Base-by-base conservation (phyloP, 257 asterid genomes). In the Solanum peruvianum region DNA sequence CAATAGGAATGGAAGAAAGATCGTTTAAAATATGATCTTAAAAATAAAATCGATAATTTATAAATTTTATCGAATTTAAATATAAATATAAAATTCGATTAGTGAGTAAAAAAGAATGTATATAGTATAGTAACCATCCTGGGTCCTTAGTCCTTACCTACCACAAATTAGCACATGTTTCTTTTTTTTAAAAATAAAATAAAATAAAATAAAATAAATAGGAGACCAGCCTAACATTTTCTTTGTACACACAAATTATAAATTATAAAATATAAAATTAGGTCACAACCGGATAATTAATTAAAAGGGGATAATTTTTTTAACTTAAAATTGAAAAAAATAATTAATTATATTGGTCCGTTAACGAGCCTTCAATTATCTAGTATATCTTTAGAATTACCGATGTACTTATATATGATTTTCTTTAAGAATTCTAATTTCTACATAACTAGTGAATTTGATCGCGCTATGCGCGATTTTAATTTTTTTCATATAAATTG, bases 21-120 rank as follows among this genome's bases (percentile, higher is more conserved):
- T 8, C 1, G 1, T n/a, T 25, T 5, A n/a, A 0, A 64, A 11
- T 6, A 0, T n/a, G 6, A 23, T 11, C 1, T 62, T 62, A 4
- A 62, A 62, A 64, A 62, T 1, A 6, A n/a, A 7, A 0, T 5
- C 3, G 7, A 2, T 0, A 56, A 20, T 15, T 0, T 56, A 20
- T 20, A 21, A 21, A 25, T 66, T 14, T 66, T 2, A 25, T 66
- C 1, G 1, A 66, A 25, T 12, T 66, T 25, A 0, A 66, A 25
- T 66, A 25, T 2, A 6, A 25, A 66, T 25, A 25, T 9, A 58
- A 58, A 7, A 58, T 4, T 3, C 33, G 0, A 21, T 10, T 60
- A 21, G 13, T 21, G 27, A 60, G 60, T 42, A 12, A 21, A 42
- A 76, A 4, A 20, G 18, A 5, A 41, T 42, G 13, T 6, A 76